Base-by-base conservation (phyloP, 352 stramenopile species). In the Globisporangium viniferum region DNA sequence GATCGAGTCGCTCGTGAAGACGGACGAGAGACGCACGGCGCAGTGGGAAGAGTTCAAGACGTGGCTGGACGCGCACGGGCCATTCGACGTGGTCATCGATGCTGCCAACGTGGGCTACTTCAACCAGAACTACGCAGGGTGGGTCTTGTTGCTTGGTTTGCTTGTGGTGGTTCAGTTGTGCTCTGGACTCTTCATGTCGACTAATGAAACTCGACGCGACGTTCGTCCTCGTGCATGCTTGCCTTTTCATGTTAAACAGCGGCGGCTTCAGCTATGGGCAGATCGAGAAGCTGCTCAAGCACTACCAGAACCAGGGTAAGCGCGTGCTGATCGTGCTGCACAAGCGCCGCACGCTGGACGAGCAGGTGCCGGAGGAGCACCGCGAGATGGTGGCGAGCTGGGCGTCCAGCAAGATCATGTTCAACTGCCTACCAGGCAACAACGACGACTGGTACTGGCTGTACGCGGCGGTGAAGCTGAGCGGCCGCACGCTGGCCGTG, bases 361-460 rank as follows among this genome's bases (percentile, higher is more conserved):
- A 96, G 44, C 69, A 97, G 39, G 84, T 98, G 62, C 95, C 94
- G 6, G 65, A 74, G 31, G 85, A 88, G 72, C 81, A 91, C 64
- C 75, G 80, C 41, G 66, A 68, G 2, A 86, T 97, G 67, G 68
- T 98, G 29, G 73, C 89, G 62, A 53, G 71, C 44, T 98, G 94
- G 93, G 78, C 81, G 22, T 62, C 82, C 14, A 75, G 79, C 55
- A 75, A 76, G 55, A 73, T 91, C 18, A 92, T 99, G 73, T 99
- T 97, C 84, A 92, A 97, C 55, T 98, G 96, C 74, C 82, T 91
- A 18, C 73, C 69, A 15, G 94, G 96, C 36, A 99, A 99, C 85
- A 99, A 99, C 69, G 98, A 99, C 85, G 98, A 99, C 88, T 99
- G 97, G 97, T 99, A 99, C 81, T 99, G 98, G 98, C 90, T 99